These are phyloP conservation scores for Podila horticola DNA, from an alignment of 192 early-diverging fungal species.

Conservation along the genomic window DNA sequence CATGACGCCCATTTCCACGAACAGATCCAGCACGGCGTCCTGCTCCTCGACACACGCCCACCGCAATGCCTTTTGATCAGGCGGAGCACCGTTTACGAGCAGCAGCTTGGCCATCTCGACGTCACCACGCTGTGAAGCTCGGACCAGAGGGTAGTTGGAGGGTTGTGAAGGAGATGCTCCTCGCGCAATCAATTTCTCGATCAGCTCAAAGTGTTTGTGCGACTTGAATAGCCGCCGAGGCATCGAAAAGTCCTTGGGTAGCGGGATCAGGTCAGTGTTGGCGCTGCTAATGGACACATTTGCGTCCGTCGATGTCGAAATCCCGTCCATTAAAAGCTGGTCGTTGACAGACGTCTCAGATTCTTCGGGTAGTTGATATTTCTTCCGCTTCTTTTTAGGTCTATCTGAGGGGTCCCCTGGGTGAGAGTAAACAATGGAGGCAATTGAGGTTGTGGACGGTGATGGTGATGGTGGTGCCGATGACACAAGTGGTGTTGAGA, in stretches of 20 bases:
- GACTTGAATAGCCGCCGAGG: conserved; percentile 44
- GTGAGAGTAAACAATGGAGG: not conserved
- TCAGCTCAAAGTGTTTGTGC: conserved; percentile 1
- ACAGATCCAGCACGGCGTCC: conserved; percentile 32
- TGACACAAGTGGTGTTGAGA: not conserved
- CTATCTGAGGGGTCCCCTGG: conserved; percentile 3
- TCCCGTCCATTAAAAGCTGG: not conserved
- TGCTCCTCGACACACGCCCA: conserved; percentile 46
- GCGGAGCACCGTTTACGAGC: conserved; percentile 18
- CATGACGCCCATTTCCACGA: conserved; percentile 29
- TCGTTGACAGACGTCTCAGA: not conserved
- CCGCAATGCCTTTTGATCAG: conserved; percentile 34
- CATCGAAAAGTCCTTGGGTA: conserved; percentile 40
- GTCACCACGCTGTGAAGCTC: conserved; percentile 40
- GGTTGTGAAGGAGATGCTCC: conserved; percentile 36
- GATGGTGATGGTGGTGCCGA: not conserved
- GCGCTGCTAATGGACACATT: not conserved
- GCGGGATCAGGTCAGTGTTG: conserved; percentile 6
- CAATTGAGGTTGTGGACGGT: not conserved
- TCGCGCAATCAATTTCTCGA: conserved; percentile 17
- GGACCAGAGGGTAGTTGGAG: conserved; percentile 27
- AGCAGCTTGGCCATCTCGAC: conserved; percentile 35
- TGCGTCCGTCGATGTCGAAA: too few relatives aligned
- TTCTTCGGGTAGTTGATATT: conserved; percentile 16
- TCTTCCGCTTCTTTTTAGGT: conserved; percentile 29